Evolutionary conservation across 306 rosid genomes (phyloP).

Genomic region (Dryas alaskensis): DNA sequence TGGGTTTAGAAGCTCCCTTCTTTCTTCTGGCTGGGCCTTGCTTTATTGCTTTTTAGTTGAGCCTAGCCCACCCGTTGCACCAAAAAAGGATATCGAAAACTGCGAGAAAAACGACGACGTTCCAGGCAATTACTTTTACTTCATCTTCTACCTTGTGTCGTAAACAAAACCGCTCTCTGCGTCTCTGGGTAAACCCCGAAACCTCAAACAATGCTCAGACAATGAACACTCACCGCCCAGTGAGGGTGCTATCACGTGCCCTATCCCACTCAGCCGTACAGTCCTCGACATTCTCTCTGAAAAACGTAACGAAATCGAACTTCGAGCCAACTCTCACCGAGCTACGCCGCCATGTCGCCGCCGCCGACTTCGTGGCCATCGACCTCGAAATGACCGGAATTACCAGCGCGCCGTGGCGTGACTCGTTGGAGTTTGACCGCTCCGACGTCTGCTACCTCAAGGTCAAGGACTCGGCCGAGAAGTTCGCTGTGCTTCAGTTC

Average conservation of each 20-base stretch:
- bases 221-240: conserved; percentile 35
- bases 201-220: background rate
- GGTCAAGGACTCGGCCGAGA: conserved; percentile 80
- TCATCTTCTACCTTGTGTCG: conserved; percentile 5
- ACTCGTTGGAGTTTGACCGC: conserved; percentile 73
- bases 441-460: conserved; percentile 81
- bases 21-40: too few relatives aligned
- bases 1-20: too few relatives aligned
- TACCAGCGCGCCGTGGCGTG: conserved; percentile 96
- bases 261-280: conserved; percentile 25
- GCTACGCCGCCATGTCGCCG: conserved; percentile 61
- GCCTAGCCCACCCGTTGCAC: too few relatives aligned
- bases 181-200: conserved; percentile 9
- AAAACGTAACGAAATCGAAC: conserved; percentile 73
- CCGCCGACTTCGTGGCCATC: conserved; percentile 81
- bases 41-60: too few relatives aligned
- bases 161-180: background rate
- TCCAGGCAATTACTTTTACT: too few relatives aligned
- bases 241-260: conserved; percentile 49
- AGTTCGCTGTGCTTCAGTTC: conserved; percentile 83
- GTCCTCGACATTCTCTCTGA: conserved; percentile 49
- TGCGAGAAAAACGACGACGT: background rate
- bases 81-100: too few relatives aligned
- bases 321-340: conserved; percentile 63
- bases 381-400: conserved; percentile 96